Evolutionary conservation across 306 rosid species (phyloP), one percentile per base, ranked within the genome.

Genomic region (Heteromeles arbutifolia): DNA sequence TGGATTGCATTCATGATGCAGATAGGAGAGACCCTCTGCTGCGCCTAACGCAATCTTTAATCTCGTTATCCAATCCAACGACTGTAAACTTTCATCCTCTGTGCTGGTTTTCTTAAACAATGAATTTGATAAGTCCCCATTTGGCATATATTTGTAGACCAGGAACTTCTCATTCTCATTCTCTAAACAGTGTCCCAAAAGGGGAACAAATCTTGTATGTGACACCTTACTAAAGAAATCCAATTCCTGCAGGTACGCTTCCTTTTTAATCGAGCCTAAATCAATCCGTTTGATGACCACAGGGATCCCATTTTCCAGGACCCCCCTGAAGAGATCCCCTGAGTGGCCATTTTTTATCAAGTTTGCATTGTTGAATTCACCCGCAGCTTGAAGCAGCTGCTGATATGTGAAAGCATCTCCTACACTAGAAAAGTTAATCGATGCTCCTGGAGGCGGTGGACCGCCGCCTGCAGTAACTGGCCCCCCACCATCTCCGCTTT

Each of bases 61-160:
- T 81, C 99, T 95, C 41, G 97, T 95, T 75, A 92, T 92, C 97
- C 97, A 95, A 85, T 95, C 99, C 85, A 92, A 78, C n/a, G 99
- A 95, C 85, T 87, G 92, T 83, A 83, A 86, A 53, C 80, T 69
- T 34, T 88, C 96, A 75, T 90, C 96, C 53, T 86, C 86, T 17
- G 88, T 72, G 50, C 78, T 77, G 58, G 80, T 73, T 65, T 88
- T 88, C 86, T 82, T 87, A 85, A 57, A 83, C 76, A 95, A 83
- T 68, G 96, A 85, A 84, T 82, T 83, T 62, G 93, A 89, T 85
- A 95, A 84, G 87, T 95, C 99, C 70, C 96, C 86, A 73, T 95
- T 95, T 52, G 91, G 93, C 89, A 92, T 80, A 28, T 39, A 74
- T 81, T 89, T 92, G 87, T 92, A 95, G 61, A 95, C 96, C 79